Percentiles rank a stretch among this genome's conserved stretches.
phyloP scores from a whole-genome alignment of 345 rosid species.

The Brassica nigra region DNA sequence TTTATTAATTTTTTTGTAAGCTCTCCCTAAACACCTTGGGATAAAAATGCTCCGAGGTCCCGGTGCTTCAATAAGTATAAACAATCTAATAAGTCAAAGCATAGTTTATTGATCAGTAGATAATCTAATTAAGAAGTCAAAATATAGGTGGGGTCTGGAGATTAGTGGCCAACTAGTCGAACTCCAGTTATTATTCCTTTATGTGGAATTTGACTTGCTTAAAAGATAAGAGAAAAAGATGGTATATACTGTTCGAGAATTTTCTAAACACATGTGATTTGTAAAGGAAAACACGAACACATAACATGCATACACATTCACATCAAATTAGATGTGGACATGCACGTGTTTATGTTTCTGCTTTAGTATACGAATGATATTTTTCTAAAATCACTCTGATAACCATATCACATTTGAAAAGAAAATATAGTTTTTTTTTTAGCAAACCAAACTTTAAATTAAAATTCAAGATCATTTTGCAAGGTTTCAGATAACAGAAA shows the following conservation, averaged over 20 bases:
- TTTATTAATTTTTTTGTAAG: too few species aligned
- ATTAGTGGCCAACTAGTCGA: slow-evolving; percentile 22
- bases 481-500: too few species aligned
- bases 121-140: not conserved
- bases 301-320: slow-evolving; percentile 11
- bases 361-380: not conserved
- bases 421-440: not conserved
- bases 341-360: not conserved
- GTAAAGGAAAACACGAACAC: not conserved
- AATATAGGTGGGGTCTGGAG: not conserved
- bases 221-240: not conserved
- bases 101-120: not conserved
- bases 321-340: not conserved
- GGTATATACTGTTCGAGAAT: not conserved
- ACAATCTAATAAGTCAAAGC: not conserved
- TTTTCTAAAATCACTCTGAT: not conserved
- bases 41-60: not conserved
- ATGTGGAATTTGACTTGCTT: slow-evolving; percentile 19
- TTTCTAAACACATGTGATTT: not conserved
- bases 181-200: slow-evolving; percentile 1
- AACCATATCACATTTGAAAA: not conserved
- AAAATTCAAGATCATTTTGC: too few species aligned
- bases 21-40: too few species aligned
- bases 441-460: too few species aligned
- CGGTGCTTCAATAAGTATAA: not conserved